phyloP scores from a whole-genome alignment of 257 asterid genomes.

The Petunia secreta region DNA sequence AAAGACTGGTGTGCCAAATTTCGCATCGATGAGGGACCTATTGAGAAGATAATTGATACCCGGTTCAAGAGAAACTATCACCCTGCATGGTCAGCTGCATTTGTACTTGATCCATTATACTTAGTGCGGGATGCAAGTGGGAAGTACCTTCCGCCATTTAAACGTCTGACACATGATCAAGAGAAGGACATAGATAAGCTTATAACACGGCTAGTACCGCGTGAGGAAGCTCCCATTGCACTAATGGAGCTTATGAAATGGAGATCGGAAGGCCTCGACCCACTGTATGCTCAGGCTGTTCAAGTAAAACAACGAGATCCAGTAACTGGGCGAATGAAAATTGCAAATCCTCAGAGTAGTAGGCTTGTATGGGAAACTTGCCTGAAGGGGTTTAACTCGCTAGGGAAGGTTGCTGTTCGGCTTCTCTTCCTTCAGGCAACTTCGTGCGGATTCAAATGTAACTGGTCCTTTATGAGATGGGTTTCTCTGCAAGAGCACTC shows the following conservation, averaged over 20 bases:
- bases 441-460: constrained; percentile 58
- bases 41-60: constrained; percentile 59
- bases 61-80: constrained; percentile 71
- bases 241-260: constrained; percentile 89
- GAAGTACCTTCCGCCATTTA: constrained; percentile 85
- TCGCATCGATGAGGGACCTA: constrained; percentile 50
- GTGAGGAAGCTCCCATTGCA: constrained; percentile 73
- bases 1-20: constrained; percentile 74
- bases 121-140: constrained; percentile 70
- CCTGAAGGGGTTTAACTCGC: constrained; percentile 59
- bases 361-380: constrained; percentile 90
- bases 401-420: constrained; percentile 79
- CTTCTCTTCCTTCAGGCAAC: constrained; percentile 90
- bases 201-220: constrained; percentile 61
- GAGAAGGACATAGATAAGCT: constrained; percentile 79
- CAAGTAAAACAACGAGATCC: constrained; percentile 79
- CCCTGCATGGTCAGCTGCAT: constrained; percentile 92
- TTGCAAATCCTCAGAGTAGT: constrained; percentile 86
- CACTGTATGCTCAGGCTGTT: constrained; percentile 85
- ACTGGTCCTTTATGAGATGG: constrained; percentile 59
- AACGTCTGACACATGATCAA: constrained; percentile 71
- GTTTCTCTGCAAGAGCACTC: constrained; percentile 51
- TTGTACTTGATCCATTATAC: constrained; percentile 76
- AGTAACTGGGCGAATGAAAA: constrained; percentile 74
- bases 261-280: constrained; percentile 87